phyloP scores from a whole-genome alignment of 352 stramenopile species.

The Phytophthora idaei region DNA sequence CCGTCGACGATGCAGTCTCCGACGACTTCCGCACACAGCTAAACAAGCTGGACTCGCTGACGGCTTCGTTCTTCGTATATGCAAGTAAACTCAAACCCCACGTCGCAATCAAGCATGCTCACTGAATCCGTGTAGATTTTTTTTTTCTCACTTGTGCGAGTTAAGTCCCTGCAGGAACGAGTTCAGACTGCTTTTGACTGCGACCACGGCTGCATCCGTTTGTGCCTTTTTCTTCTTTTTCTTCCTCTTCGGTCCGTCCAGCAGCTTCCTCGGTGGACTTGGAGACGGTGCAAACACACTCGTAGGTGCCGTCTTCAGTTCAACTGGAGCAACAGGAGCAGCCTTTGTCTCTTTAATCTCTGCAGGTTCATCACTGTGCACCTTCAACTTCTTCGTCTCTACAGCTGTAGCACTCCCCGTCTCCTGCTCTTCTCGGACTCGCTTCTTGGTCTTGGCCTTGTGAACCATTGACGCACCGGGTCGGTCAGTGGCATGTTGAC shows the following conservation, averaged over 20 bases:
- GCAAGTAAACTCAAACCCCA: constrained; percentile 3
- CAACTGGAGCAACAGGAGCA: not conserved
- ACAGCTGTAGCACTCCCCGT: not conserved
- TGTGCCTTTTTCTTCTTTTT: constrained; percentile 59
- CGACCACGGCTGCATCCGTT: constrained; percentile 38
- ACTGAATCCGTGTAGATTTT: not conserved
- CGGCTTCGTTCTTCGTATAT: too few species aligned
- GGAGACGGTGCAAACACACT: constrained; percentile 55
- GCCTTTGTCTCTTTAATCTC: not conserved
- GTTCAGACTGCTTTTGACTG: constrained; percentile 72
- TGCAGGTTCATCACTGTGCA: not conserved
- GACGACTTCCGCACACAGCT: too few species aligned
- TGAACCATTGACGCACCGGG: constrained; percentile 52
- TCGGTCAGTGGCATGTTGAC: constrained; percentile 50
- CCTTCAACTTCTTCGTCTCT: constrained; percentile 42
- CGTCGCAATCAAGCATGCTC: not conserved
- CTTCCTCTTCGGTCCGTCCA: constrained; percentile 71
- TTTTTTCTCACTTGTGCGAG: constrained; percentile 35
- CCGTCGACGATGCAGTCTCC: too few species aligned
- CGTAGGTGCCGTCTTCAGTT: constrained; percentile 17
- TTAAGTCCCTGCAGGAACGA: constrained; percentile 67
- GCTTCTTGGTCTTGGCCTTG: constrained; percentile 63
- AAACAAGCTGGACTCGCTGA: too few species aligned
- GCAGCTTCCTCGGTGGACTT: constrained; percentile 68
- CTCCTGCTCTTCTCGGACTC: constrained; percentile 10